Conservation (phyloP, 768 basidiomycete species). For the Macrolepiota dolichaula region DNA sequence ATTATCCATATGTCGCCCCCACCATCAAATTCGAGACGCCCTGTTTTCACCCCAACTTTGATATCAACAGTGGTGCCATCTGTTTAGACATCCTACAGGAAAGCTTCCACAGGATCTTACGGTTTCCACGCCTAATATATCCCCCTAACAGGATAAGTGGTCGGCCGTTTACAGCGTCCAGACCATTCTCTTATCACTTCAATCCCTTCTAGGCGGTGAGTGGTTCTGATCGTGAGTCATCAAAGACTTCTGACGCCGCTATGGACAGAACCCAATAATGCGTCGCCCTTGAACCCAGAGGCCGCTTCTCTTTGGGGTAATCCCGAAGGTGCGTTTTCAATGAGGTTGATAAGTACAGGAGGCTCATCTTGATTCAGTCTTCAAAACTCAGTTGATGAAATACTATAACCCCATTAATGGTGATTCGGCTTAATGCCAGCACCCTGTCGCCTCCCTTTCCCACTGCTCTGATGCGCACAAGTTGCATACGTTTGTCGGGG, state of each 20-base stretch:
- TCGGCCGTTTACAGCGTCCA: conserved; percentile 91
- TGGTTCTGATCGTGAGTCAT: conserved; percentile 6
- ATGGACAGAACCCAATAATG: conserved; percentile 82
- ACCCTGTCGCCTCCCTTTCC: neutral
- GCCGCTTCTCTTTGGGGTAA: conserved; percentile 80
- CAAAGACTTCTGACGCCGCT: conserved; percentile 7
- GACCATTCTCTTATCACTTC: conserved; percentile 83
- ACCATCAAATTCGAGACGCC: conserved; percentile 85
- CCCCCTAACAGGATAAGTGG: conserved; percentile 76
- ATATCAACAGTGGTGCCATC: conserved; percentile 71
- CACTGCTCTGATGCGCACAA: neutral
- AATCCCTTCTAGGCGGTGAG: conserved; percentile 84
- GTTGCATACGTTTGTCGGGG: conserved; percentile 1
- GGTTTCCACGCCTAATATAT: neutral
- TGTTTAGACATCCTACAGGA: conserved; percentile 89
- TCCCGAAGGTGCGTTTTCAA: conserved; percentile 48
- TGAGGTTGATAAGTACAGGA: conserved; percentile 3
- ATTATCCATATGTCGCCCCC: conserved; percentile 87
- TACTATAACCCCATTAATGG: conserved; percentile 59
- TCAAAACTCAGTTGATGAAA: conserved; percentile 68
- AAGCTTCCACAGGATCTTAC: conserved; percentile 12
- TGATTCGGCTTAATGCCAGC: conserved; percentile 23
- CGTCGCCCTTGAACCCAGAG: conserved; percentile 85
- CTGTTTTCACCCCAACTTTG: conserved; percentile 91
- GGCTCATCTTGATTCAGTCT: conserved; percentile 39